Percentiles rank a stretch among this genome's conserved stretches.
phyloP scores from a whole-genome alignment of 306 rosid species.

The Vigna reflexopilosa region DNA sequence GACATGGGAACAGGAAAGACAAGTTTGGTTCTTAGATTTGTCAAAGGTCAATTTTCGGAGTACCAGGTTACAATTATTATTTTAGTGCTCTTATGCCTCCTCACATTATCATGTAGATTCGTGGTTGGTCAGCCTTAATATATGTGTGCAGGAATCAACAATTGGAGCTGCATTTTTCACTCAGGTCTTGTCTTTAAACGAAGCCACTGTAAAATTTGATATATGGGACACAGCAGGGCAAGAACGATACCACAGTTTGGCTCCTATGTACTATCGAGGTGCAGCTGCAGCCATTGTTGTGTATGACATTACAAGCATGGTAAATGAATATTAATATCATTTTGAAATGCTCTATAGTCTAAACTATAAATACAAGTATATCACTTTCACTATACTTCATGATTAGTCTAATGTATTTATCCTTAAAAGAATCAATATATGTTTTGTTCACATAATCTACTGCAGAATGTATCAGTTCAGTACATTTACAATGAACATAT shows the following conservation, averaged over 20 bases:
- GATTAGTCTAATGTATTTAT: background rate
- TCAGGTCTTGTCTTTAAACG: slow-evolving; percentile 79
- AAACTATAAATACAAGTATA: background rate
- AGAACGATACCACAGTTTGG: slow-evolving; percentile 89
- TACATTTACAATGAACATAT: slow-evolving; percentile 10
- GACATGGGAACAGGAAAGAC: slow-evolving; percentile 96
- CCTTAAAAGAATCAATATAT: background rate
- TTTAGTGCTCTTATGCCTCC: background rate
- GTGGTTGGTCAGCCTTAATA: background rate
- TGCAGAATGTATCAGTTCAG: background rate
- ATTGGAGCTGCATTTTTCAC: slow-evolving; percentile 94
- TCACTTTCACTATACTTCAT: background rate
- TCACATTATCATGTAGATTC: slow-evolving; percentile 14
- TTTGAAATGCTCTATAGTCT: background rate
- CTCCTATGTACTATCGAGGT: slow-evolving; percentile 97
- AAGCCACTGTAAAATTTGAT: slow-evolving; percentile 81
- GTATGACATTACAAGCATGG: slow-evolving; percentile 77
- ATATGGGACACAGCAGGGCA: slow-evolving; percentile 99
- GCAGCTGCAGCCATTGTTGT: slow-evolving; percentile 90
- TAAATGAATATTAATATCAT: background rate
- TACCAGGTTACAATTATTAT: slow-evolving; percentile 62
- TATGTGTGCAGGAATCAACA: slow-evolving; percentile 75
- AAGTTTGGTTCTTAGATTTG: slow-evolving; percentile 86
- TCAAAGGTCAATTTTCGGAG: slow-evolving; percentile 84
- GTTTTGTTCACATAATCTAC: slow-evolving; percentile 1